phyloP scores from a whole-genome alignment of 352 stramenopile genomes.

The Pythium aphanidermatum region DNA sequence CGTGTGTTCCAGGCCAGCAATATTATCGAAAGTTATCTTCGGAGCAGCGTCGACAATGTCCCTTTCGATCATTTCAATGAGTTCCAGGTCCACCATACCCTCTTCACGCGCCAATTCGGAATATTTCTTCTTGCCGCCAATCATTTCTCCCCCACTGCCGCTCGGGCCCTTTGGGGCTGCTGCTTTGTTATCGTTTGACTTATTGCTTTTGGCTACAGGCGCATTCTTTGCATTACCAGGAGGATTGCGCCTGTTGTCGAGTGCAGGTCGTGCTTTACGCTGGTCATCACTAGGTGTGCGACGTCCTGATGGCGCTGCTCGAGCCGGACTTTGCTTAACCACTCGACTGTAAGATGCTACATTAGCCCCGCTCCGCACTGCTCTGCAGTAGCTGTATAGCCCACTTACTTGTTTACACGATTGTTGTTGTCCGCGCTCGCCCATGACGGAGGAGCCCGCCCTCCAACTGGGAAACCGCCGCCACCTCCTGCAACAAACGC shows the following conservation, averaged over 20 bases:
- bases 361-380: no score
- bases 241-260: slow-evolving; percentile 19
- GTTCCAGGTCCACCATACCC: slow-evolving; percentile 66
- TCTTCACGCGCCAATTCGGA: slow-evolving; percentile 74
- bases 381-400: slow-evolving; percentile 13
- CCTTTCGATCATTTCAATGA: slow-evolving; percentile 84
- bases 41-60: slow-evolving; percentile 77
- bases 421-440: slow-evolving; percentile 41
- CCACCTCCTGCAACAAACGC: slow-evolving; percentile 4
- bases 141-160: slow-evolving; percentile 11
- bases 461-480: slow-evolving; percentile 2
- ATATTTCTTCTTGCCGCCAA: slow-evolving; percentile 67
- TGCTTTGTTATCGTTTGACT: slow-evolving; percentile 19
- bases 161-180: slow-evolving; percentile 32
- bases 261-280: slow-evolving; percentile 27
- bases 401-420: slow-evolving; percentile 21
- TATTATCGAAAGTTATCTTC: slow-evolving; percentile 79
- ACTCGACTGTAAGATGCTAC: slow-evolving; percentile 24
- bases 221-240: slow-evolving; percentile 14
- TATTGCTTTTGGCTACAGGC: slow-evolving; percentile 23
- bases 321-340: slow-evolving; percentile 17
- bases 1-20: slow-evolving; percentile 73
- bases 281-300: slow-evolving; percentile 59
- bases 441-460: slow-evolving; percentile 42
- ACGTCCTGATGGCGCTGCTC: slow-evolving; percentile 26